Percentiles rank a stretch among this genome's conserved stretches.
Evolutionary conservation across 768 basidiomycete species (phyloP).

Genomic region (Coprinopsis sp.): DNA sequence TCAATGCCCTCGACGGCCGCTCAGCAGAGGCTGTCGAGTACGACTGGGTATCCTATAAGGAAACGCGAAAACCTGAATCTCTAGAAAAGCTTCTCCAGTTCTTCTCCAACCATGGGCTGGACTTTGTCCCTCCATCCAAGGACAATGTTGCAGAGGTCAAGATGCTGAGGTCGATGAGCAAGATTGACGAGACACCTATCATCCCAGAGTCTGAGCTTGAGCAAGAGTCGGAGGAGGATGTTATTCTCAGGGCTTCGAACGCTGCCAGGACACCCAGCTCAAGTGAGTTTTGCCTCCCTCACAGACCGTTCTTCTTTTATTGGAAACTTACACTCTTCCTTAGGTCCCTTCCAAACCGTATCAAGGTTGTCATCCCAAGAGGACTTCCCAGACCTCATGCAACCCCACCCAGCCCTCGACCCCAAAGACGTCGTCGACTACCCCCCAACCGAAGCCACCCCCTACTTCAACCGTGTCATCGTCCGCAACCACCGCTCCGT

Average conservation of each 20-base stretch:
- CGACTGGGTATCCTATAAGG: slow-evolving; percentile 4
- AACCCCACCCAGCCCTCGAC: slow-evolving; percentile 57
- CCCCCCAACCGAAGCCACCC: slow-evolving; percentile 46
- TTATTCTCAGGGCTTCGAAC: not conserved
- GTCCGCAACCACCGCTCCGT: slow-evolving; percentile 71
- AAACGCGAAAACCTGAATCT: not conserved
- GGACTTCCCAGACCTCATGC: slow-evolving; percentile 57
- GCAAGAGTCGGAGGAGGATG: not conserved
- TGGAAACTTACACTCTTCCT: not conserved
- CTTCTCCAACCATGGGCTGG: slow-evolving; percentile 7
- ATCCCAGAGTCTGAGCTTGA: slow-evolving; percentile 1
- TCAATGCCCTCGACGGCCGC: slow-evolving; percentile 1
- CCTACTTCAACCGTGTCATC: slow-evolving; percentile 57
- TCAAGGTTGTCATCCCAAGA: slow-evolving; percentile 7
- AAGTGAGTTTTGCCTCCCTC: not conserved
- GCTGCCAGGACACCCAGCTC: slow-evolving; percentile 1
- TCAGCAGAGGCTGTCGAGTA: slow-evolving; percentile 4
- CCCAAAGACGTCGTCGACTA: slow-evolving; percentile 50
- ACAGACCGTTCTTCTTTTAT: not conserved
- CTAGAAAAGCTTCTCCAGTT: slow-evolving; percentile 7
- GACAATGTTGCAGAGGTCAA: not conserved
- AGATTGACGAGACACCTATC: slow-evolving; percentile 5
- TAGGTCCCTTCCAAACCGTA: slow-evolving; percentile 8
- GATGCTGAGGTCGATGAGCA: not conserved
- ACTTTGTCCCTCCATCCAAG: slow-evolving; percentile 4